Conservation (phyloP, 176 grass and related monocot species). For the Oryza glumipatula region DNA sequence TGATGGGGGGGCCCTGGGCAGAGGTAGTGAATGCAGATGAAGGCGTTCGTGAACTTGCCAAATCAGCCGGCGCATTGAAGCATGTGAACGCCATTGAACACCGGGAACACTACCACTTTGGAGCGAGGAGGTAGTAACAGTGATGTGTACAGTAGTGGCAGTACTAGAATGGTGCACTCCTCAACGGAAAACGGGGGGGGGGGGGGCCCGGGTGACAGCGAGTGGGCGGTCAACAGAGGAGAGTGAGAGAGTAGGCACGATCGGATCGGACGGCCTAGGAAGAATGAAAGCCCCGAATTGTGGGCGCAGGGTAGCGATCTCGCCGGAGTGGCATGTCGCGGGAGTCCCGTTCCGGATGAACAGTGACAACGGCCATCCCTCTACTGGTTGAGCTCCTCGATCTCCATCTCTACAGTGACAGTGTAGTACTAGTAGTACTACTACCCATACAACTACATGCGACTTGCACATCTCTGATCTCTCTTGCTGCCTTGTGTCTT, state of each 20-base stretch:
- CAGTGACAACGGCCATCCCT: no score
- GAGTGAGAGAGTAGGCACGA: neutral
- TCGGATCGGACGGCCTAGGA: neutral
- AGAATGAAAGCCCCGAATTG: neutral
- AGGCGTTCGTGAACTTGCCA: neutral
- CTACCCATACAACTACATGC: neutral
- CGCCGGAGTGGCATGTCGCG: neutral
- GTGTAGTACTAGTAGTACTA: no score
- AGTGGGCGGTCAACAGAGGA: neutral
- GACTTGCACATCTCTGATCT: neutral
- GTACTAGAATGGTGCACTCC: neutral
- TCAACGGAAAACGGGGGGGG: neutral
- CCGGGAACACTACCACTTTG: neutral
- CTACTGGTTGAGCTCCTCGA: no score
- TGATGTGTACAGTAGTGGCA: neutral
- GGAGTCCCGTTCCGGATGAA: neutral
- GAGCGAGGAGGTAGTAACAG: neutral
- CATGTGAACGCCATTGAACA: neutral
- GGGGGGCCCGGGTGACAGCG: no score
- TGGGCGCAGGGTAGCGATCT: neutral
- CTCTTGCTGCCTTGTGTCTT: neutral
- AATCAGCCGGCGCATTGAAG: neutral
- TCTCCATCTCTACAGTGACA: neutral
- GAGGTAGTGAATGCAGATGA: neutral
- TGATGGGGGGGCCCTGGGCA: neutral